Percentiles rank a stretch among this genome's conserved stretches.
Evolutionary conservation across 306 rosid species (phyloP).

Genomic region (Hippophae gyantsensis): DNA sequence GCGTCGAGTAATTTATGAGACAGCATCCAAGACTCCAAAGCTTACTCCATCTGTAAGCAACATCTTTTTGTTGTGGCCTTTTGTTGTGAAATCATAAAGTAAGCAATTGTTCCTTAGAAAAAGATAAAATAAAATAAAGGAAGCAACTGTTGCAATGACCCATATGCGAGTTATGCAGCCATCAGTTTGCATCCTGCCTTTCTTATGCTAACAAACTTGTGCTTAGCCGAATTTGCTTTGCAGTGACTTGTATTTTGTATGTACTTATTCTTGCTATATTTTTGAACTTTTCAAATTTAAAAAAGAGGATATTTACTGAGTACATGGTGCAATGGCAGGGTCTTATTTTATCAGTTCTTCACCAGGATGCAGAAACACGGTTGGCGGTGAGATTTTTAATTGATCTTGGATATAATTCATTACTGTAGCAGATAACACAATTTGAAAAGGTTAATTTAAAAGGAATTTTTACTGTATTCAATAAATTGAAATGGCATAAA

Average conservation of each 20-base stretch:
- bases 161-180: too few species aligned
- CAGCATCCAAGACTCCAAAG: constrained; percentile 63
- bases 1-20: constrained; percentile 48
- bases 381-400: constrained; percentile 59
- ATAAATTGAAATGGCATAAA: too few species aligned
- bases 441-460: background rate
- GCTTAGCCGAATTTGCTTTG: background rate
- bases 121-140: background rate
- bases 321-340: constrained; percentile 54
- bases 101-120: too few species aligned
- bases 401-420: constrained; percentile 6
- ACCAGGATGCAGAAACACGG: constrained; percentile 70
- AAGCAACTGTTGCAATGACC: too few species aligned
- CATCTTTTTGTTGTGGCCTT: constrained; percentile 15
- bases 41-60: constrained; percentile 64
- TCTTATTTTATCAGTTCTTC: constrained; percentile 58
- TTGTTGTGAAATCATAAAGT: background rate
- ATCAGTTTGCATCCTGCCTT: too few species aligned
- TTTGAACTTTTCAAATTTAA: constrained; percentile 5
- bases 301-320: constrained; percentile 18
- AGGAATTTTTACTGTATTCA: too few species aligned
- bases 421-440: background rate
- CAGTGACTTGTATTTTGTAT: constrained; percentile 1
- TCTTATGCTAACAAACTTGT: background rate
- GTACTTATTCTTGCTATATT: constrained; percentile 12